Conservation (phyloP, 441 rosid species). For the Jatropha podagrica region DNA sequence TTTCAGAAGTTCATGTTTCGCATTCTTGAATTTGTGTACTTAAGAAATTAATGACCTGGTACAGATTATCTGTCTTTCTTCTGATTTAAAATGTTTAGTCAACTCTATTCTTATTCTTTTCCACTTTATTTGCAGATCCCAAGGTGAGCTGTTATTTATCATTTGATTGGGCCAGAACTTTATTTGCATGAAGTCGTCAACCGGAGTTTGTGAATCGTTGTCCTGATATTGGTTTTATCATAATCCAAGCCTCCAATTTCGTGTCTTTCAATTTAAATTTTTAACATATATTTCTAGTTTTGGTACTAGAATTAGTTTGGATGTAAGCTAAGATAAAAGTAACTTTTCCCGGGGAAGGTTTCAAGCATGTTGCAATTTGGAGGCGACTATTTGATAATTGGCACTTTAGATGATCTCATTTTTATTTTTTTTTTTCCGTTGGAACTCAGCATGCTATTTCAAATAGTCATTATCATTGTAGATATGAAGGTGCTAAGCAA, state of each 20-base stretch:
- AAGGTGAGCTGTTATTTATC: constrained; percentile 47
- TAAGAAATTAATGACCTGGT: background rate
- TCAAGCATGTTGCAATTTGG: too few species aligned
- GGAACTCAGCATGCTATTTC: background rate
- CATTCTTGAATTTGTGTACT: background rate
- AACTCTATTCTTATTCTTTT: constrained; percentile 9
- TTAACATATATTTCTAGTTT: background rate
- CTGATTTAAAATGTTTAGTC: background rate
- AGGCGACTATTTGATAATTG: too few species aligned
- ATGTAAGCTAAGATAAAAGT: background rate
- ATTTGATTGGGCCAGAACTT: constrained; percentile 18
- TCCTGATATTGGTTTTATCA: constrained; percentile 18
- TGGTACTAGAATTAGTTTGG: constrained; percentile 1
- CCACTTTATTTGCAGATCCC: constrained; percentile 44
- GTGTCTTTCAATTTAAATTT: background rate
- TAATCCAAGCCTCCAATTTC: constrained; percentile 5
- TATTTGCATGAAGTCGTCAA: constrained; percentile 18
- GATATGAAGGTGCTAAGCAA: background rate
- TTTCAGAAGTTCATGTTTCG: background rate
- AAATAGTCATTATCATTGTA: background rate
- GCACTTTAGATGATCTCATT: too few species aligned
- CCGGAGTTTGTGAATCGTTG: constrained; percentile 17
- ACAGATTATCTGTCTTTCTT: background rate
- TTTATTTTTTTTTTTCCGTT: background rate
- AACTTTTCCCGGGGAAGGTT: too few species aligned